Evolutionary conservation across 2,329 filamentous ascomycete species (phyloP).

Genomic region (Sclerotinia subarctica): DNA sequence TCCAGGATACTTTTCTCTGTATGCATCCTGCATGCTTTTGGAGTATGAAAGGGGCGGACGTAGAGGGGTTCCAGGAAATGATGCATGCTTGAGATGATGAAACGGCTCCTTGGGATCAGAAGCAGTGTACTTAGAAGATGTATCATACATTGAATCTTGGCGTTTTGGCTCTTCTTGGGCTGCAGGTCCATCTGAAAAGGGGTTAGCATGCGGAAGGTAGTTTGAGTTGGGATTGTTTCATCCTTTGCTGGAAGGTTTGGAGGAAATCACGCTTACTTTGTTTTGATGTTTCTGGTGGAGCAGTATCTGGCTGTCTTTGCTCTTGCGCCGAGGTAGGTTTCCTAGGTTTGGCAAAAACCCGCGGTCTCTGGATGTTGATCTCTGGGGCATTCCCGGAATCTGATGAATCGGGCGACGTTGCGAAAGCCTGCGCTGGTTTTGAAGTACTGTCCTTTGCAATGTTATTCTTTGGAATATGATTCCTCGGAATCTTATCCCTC

Average conservation of each 20-base stretch:
- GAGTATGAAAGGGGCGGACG: constrained; percentile 5
- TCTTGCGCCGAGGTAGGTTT: constrained; percentile 13
- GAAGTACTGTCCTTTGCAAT: constrained; percentile 15
- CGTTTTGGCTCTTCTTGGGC: constrained; percentile 23
- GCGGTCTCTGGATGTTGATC: constrained; percentile 11
- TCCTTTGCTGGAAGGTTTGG: constrained; percentile 25
- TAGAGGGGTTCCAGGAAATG: constrained; percentile 12
- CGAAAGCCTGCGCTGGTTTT: constrained; percentile 17
- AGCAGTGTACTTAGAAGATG: constrained; percentile 18
- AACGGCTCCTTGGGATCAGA: constrained; percentile 8
- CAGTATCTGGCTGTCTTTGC: constrained; percentile 15
- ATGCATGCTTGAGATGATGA: constrained; percentile 14
- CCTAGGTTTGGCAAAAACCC: constrained; percentile 22
- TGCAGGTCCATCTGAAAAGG: constrained; percentile 30
- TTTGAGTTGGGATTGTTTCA: constrained; percentile 27
- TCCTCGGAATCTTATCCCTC: neutral
- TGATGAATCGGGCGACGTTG: constrained; percentile 16
- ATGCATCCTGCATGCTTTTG: constrained; percentile 18
- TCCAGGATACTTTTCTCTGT: constrained; percentile 23
- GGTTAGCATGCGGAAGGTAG: constrained; percentile 25
- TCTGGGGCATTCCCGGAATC: constrained; percentile 22
- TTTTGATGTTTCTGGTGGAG: constrained; percentile 12
- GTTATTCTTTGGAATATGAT: neutral
- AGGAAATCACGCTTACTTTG: constrained; percentile 30
- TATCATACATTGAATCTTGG: constrained; percentile 36